A percentile compares a stretch with the other conserved stretches of the same genome.
These are phyloP conservation scores for Phaeotremella skinneri DNA, from an alignment of 768 basidiomycete species.

Conservation along the genomic window DNA sequence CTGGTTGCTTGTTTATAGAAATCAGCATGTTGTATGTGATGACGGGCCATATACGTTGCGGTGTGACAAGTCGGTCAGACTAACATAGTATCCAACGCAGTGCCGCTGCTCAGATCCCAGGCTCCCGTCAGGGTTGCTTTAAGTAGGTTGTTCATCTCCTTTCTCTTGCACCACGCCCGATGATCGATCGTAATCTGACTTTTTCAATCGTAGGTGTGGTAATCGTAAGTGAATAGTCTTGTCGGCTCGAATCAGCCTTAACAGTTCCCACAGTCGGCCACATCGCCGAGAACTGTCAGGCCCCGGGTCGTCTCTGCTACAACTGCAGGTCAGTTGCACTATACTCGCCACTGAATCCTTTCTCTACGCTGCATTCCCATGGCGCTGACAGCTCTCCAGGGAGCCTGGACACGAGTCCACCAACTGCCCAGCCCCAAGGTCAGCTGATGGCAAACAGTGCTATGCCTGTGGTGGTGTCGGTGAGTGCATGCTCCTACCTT, in stretches of 20 bases:
- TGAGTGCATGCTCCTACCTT: constrained; percentile 63
- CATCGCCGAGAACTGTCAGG: constrained; percentile 86
- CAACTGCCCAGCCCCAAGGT: constrained; percentile 78
- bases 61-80: background rate
- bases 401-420: constrained; percentile 92
- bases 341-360: constrained; percentile 2
- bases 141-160: constrained; percentile 25
- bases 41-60: too few species aligned
- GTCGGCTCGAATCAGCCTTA: constrained; percentile 25
- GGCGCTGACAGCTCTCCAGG: constrained; percentile 39
- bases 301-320: constrained; percentile 85
- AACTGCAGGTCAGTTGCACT: constrained; percentile 63
- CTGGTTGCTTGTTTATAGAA: background rate
- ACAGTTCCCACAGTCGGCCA: constrained; percentile 67
- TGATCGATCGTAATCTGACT: background rate
- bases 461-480: constrained; percentile 91
- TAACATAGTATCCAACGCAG: background rate
- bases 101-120: constrained; percentile 34
- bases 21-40: constrained; percentile 41
- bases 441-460: constrained; percentile 81
- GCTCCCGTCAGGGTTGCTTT: constrained; percentile 48
- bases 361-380: background rate
- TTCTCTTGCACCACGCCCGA: background rate
- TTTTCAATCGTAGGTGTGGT: constrained; percentile 72
- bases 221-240: constrained; percentile 63